Conservation (phyloP, 2,329 filamentous ascomycete species). For the Exophiala calicioides region DNA sequence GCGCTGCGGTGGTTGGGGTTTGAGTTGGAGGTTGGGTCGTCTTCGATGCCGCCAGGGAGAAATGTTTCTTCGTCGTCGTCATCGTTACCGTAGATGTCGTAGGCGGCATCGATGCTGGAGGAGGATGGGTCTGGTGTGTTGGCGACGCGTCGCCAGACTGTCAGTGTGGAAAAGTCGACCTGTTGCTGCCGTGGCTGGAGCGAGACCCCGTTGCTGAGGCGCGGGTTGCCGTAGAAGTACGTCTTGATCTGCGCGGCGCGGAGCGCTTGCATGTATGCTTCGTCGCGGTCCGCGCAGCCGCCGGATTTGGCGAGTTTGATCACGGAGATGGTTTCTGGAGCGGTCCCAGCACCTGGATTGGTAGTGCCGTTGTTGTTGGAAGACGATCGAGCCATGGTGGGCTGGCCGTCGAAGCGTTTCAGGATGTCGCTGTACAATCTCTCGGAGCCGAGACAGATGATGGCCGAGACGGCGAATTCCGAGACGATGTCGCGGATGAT, state of each 20-base stretch:
- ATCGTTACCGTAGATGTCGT: neutral
- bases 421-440: slow-evolving; percentile 73
- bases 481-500: slow-evolving; percentile 77
- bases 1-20: too few relatives aligned
- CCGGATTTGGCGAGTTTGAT: slow-evolving; percentile 81
- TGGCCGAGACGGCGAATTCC: slow-evolving; percentile 71
- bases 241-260: slow-evolving; percentile 78
- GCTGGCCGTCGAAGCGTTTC: slow-evolving; percentile 63
- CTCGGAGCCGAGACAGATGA: slow-evolving; percentile 80
- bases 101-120: too few relatives aligned
- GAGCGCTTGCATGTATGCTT: slow-evolving; percentile 69
- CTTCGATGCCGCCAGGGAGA: slow-evolving; percentile 38
- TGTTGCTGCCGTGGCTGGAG: slow-evolving; percentile 86
- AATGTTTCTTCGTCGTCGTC: slow-evolving; percentile 49
- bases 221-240: slow-evolving; percentile 85
- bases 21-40: slow-evolving; percentile 35
- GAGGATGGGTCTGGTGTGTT: slow-evolving; percentile 16
- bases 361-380: too few relatives aligned
- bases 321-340: slow-evolving; percentile 66
- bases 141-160: slow-evolving; percentile 67
- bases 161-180: slow-evolving; percentile 72
- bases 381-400: slow-evolving; percentile 51
- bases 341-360: slow-evolving; percentile 36
- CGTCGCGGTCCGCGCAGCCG: slow-evolving; percentile 76
- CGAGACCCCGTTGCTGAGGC: slow-evolving; percentile 57